Conservation (phyloP, 805 yeast species). For the Wickerhamomyces ciferrii region DNA sequence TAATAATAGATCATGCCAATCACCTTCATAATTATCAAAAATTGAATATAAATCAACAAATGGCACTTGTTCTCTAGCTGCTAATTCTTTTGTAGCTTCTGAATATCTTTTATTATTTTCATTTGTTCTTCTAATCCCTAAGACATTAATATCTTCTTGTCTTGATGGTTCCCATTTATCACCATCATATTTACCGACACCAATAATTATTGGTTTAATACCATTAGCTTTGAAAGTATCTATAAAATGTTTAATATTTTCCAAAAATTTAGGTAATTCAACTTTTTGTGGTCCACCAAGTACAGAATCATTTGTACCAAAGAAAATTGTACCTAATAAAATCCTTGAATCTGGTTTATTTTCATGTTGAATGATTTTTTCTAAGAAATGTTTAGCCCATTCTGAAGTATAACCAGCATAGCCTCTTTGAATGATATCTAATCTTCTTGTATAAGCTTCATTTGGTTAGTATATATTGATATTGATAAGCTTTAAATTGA, state of each 20-base stretch:
- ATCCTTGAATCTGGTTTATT: conserved; percentile 31
- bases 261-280: conserved; percentile 39
- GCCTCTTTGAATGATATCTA: conserved; percentile 73
- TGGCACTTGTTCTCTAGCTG: conserved; percentile 43
- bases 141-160: conserved; percentile 25
- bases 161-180: conserved; percentile 31
- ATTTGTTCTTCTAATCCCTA: conserved; percentile 41
- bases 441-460: conserved; percentile 45
- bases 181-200: conserved; percentile 57
- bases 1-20: conserved; percentile 34
- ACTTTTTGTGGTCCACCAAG: conserved; percentile 42
- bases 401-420: conserved; percentile 70
- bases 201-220: conserved; percentile 51
- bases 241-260: conserved; percentile 43
- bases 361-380: conserved; percentile 46
- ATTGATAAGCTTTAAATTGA: not conserved
- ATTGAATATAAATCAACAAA: conserved; percentile 49
- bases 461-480: not conserved
- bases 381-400: conserved; percentile 47
- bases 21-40: conserved; percentile 32
- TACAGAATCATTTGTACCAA: conserved; percentile 79
- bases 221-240: conserved; percentile 31
- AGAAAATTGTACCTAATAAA: conserved; percentile 50
- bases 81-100: conserved; percentile 41
- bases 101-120: conserved; percentile 43